Percentiles rank a stretch among this genome's conserved stretches.
phyloP scores from a whole-genome alignment of 768 basidiomycete genomes.

The Dictyophora rubrovolvata region DNA sequence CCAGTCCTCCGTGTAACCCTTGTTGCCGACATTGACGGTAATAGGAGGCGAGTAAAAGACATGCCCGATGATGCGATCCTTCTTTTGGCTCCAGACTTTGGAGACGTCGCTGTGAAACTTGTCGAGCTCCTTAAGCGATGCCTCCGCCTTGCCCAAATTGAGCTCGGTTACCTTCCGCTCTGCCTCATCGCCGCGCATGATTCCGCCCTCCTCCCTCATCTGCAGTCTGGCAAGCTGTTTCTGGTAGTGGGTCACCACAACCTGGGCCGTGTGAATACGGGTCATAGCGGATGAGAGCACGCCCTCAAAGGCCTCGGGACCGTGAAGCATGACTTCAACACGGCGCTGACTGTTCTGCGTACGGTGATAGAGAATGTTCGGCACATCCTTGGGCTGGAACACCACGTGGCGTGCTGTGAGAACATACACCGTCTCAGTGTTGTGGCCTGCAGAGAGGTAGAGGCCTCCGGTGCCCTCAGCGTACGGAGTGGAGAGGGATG shows the following conservation, averaged over 20 bases:
- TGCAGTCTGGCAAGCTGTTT: too few species aligned
- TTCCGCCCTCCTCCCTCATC: too few species aligned
- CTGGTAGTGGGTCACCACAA: too few species aligned
- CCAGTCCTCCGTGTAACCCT: constrained; percentile 19
- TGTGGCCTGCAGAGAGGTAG: constrained; percentile 22
- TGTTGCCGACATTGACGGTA: too few species aligned
- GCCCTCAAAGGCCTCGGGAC: constrained; percentile 13
- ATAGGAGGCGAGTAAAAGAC: constrained; percentile 22
- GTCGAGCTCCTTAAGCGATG: constrained; percentile 8
- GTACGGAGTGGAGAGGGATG: constrained; percentile 16
- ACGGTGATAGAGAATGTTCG: constrained; percentile 10
- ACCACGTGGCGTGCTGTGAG: constrained; percentile 26
- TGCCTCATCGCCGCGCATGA: neutral
- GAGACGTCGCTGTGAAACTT: constrained; percentile 17
- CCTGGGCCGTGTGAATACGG: neutral
- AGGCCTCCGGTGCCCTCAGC: constrained; percentile 30
- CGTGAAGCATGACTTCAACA: constrained; percentile 5
- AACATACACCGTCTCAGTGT: constrained; percentile 23
- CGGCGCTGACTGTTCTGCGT: constrained; percentile 13
- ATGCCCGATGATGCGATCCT: constrained; percentile 21
- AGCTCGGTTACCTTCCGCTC: neutral
- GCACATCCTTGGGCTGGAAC: constrained; percentile 17
- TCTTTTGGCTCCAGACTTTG: too few species aligned
- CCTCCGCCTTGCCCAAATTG: neutral
- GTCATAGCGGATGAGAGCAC: constrained; percentile 13